Evolutionary conservation across 129 eudicot species (phyloP).

Genomic region (Solidago caesia): DNA sequence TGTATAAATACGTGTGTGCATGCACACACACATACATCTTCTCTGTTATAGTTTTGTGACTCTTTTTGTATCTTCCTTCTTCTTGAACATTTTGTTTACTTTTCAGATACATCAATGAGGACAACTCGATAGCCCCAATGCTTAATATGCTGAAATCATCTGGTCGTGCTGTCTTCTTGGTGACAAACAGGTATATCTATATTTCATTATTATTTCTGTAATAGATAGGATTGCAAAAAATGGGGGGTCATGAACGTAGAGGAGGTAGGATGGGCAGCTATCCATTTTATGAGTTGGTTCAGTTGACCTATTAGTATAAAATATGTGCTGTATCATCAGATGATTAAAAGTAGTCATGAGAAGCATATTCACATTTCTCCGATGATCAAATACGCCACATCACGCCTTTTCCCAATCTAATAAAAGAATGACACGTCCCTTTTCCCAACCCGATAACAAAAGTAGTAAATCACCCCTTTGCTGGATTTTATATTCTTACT

Average conservation of each 20-base stretch:
- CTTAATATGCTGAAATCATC: conserved; percentile 83
- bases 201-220: conserved; percentile 8
- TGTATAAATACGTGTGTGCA: neutral
- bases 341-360: neutral
- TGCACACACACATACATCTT: neutral
- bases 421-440: too few relatives aligned
- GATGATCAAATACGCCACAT: too few relatives aligned
- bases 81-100: neutral
- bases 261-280: too few relatives aligned
- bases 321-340: conserved; percentile 9
- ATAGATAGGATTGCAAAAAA: neutral
- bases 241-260: neutral
- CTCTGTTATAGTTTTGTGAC: neutral
- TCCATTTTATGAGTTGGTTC: neutral
- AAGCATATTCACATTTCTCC: too few relatives aligned
- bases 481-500: too few relatives aligned
- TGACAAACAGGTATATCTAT: conserved; percentile 80
- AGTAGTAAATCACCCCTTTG: too few relatives aligned
- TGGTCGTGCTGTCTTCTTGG: conserved; percentile 82
- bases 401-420: too few relatives aligned
- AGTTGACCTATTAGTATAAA: neutral
- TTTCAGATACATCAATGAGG: conserved; percentile 85
- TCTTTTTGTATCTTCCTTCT: neutral
- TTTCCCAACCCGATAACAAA: too few relatives aligned
- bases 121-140: conserved; percentile 72